A percentile compares a stretch with the other conserved stretches of the same genome.
Evolutionary conservation across 208 protist genomes (phyloP).

Genomic region (Leishmania tarentolae): DNA sequence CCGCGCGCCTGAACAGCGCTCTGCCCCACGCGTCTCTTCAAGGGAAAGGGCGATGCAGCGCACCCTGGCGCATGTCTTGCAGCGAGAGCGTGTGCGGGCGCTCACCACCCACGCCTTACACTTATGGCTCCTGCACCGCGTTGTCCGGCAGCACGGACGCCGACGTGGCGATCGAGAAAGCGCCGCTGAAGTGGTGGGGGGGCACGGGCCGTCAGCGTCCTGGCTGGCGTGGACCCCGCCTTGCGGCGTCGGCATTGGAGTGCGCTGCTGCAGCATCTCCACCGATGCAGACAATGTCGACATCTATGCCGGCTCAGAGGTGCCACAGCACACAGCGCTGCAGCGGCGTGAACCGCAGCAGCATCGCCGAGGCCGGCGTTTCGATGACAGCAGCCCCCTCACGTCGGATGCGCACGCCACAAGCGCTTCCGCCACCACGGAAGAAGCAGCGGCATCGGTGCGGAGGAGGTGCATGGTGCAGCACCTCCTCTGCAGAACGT

Average conservation of each 20-base stretch:
- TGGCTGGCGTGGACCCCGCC: background rate
- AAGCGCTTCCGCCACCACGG: background rate
- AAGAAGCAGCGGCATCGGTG: background rate
- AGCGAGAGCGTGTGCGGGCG: conserved; percentile 11
- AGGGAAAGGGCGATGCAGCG: background rate
- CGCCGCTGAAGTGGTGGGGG: background rate
- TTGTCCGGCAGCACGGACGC: background rate
- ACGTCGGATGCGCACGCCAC: background rate
- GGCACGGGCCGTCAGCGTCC: background rate
- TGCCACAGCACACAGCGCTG: background rate
- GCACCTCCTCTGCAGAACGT: conserved; percentile 1
- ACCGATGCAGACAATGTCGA: background rate
- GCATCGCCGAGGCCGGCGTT: background rate
- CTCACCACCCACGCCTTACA: background rate
- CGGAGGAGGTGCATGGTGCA: conserved; percentile 7
- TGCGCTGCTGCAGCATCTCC: background rate
- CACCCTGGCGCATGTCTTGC: conserved; percentile 11
- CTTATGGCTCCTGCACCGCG: background rate
- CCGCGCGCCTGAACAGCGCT: background rate
- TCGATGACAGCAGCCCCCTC: background rate
- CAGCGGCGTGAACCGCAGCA: background rate
- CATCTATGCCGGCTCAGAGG: background rate
- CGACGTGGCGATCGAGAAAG: background rate
- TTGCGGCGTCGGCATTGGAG: background rate
- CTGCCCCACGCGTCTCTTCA: background rate